These are phyloP conservation scores for Solioccasus polychromus DNA, from an alignment of 768 basidiomycete species.

Conservation along the genomic window DNA sequence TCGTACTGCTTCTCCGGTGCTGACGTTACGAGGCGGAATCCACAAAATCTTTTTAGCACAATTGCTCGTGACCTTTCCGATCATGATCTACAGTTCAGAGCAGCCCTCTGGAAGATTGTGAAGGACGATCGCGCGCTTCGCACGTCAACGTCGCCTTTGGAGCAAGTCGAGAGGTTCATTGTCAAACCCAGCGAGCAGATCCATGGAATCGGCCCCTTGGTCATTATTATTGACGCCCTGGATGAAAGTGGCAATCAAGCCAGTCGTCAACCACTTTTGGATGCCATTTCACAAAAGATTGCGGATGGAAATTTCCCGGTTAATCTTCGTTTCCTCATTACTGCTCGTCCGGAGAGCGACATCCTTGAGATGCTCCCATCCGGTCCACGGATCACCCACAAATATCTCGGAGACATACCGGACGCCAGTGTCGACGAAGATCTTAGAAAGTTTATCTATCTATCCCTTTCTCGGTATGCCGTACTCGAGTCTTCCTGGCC, in stretches of 20 bases:
- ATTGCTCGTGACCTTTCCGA: conserved; percentile 26
- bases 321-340: conserved; percentile 19
- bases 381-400: not conserved
- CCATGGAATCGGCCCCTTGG: conserved; percentile 19
- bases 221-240: conserved; percentile 31
- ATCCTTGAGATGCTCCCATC: not conserved
- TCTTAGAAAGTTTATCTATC: not conserved
- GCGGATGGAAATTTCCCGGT: conserved; percentile 4
- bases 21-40: conserved; percentile 3
- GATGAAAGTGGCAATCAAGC: conserved; percentile 17
- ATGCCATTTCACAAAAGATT: not conserved
- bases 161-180: too few species aligned
- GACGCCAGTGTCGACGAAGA: not conserved
- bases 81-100: too few species aligned
- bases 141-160: not conserved
- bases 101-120: too few species aligned
- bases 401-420: not conserved
- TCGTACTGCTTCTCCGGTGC: conserved; percentile 18
- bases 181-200: conserved; percentile 13
- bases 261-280: conserved; percentile 14
- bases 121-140: too few species aligned
- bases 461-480: not conserved
- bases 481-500: not conserved
- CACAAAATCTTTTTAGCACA: conserved; percentile 22
- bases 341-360: conserved; percentile 16